A percentile compares a stretch with the other conserved stretches of the same genome.
These are phyloP conservation scores for Starmerella lactis-condensi DNA, from an alignment of 805 yeast genomes.

Conservation along the genomic window DNA sequence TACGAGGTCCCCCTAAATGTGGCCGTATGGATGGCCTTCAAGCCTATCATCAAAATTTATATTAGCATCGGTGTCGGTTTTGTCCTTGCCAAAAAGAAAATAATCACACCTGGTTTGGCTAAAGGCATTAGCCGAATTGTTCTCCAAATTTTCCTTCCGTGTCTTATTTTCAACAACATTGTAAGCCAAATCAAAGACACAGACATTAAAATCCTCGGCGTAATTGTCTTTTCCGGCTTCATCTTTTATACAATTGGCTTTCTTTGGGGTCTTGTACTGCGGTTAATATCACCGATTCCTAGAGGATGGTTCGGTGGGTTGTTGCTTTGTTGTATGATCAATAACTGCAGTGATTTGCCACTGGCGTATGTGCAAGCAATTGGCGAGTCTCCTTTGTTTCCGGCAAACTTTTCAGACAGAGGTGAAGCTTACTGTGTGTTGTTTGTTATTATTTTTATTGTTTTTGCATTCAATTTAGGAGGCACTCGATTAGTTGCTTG, in stretches of 20 bases:
- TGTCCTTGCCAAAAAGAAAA: constrained; percentile 40
- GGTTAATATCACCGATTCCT: constrained; percentile 41
- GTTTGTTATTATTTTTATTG: constrained; percentile 47
- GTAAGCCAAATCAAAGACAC: constrained; percentile 45
- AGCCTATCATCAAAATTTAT: constrained; percentile 74
- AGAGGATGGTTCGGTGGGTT: constrained; percentile 61
- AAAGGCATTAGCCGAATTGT: constrained; percentile 47
- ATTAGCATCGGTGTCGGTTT: constrained; percentile 52
- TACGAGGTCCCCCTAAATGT: constrained; percentile 18
- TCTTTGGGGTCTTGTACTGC: constrained; percentile 25
- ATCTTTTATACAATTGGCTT: constrained; percentile 32
- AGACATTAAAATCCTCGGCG: constrained; percentile 55
- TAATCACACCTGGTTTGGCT: constrained; percentile 27
- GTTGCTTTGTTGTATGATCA: constrained; percentile 52
- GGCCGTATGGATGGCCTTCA: constrained; percentile 58
- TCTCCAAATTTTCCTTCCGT: constrained; percentile 52
- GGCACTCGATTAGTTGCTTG: constrained; percentile 47
- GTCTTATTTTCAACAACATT: constrained; percentile 55
- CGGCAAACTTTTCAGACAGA: constrained; percentile 39
- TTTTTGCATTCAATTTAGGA: constrained; percentile 59
- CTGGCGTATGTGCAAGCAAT: constrained; percentile 56
- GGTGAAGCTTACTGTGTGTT: constrained; percentile 78
- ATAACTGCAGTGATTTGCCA: constrained; percentile 68
- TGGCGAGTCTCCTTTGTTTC: constrained; percentile 40
- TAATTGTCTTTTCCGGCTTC: constrained; percentile 33